A percentile compares a stretch with the other conserved stretches of the same genome.
These are phyloP conservation scores for Xylaria castorea DNA, from an alignment of 495 filamentous ascomycete genomes.

Conservation along the genomic window DNA sequence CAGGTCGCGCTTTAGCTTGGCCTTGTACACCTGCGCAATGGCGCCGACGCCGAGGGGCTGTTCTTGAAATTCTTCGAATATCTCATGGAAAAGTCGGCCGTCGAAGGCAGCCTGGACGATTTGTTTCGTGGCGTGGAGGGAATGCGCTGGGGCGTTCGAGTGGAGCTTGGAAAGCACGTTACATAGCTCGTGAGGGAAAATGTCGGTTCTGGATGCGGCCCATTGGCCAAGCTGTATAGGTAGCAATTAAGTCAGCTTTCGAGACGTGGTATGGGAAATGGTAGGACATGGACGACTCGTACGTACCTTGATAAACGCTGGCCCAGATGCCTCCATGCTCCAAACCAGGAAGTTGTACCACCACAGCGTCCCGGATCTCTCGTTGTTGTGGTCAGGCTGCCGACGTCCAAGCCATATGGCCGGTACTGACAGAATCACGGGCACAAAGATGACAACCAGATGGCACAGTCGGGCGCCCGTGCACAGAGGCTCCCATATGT, in stretches of 20 bases:
- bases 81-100: conserved; percentile 80
- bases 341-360: conserved; percentile 92
- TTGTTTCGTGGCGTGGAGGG: conserved; percentile 76
- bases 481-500: conserved; percentile 84
- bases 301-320: conserved; percentile 97
- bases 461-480: conserved; percentile 87
- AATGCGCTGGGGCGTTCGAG: conserved; percentile 91
- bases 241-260: conserved; percentile 33
- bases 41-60: conserved; percentile 91
- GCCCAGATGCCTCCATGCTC: conserved; percentile 91
- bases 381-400: conserved; percentile 65
- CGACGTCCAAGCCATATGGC: conserved; percentile 77
- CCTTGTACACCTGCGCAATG: conserved; percentile 98
- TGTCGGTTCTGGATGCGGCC: conserved; percentile 95
- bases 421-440: conserved; percentile 81
- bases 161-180: conserved; percentile 93
- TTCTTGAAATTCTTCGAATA: conserved; percentile 96
- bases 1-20: conserved; percentile 84
- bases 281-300: conserved; percentile 26
- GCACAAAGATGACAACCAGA: conserved; percentile 86
- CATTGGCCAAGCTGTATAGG: conserved; percentile 87
- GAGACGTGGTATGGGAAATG: not conserved
- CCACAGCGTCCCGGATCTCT: conserved; percentile 83
- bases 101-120: conserved; percentile 83
- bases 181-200: conserved; percentile 96